Conservation (phyloP, 1,284 basidiomycete genomes). For the Cutaneotrichosporon spelunceum region DNA sequence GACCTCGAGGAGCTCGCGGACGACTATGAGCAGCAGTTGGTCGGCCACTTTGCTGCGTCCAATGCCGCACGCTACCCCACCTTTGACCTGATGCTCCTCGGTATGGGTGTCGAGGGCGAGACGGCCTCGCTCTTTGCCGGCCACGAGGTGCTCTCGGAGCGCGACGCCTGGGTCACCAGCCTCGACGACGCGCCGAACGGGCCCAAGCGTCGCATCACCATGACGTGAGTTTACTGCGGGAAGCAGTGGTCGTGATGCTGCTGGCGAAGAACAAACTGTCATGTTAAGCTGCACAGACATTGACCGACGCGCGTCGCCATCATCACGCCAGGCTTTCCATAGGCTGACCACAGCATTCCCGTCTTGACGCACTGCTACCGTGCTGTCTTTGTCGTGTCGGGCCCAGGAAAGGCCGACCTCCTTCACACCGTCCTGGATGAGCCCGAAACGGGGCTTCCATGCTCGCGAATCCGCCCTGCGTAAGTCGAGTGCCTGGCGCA, state of each 20-base stretch:
- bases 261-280: background rate
- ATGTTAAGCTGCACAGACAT: background rate
- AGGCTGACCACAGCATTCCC: conserved; percentile 53
- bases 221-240: conserved; percentile 59
- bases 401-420: conserved; percentile 77
- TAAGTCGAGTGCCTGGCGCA: conserved; percentile 27
- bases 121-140: conserved; percentile 94
- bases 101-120: conserved; percentile 93
- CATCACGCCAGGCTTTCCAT: background rate
- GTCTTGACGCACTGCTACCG: conserved; percentile 89
- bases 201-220: conserved; percentile 81
- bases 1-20: conserved; percentile 82
- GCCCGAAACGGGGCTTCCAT: conserved; percentile 77
- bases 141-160: conserved; percentile 78
- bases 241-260: background rate
- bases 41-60: conserved; percentile 81
- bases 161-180: conserved; percentile 89
- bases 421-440: conserved; percentile 76
- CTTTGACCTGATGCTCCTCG: conserved; percentile 90
- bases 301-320: background rate
- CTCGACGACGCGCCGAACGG: conserved; percentile 92
- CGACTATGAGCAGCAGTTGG: conserved; percentile 89
- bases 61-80: conserved; percentile 89
- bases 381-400: conserved; percentile 84
- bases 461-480: conserved; percentile 75